These are phyloP conservation scores for Russula sp. DNA, from an alignment of 768 basidiomycete genomes.

Conservation along the genomic window DNA sequence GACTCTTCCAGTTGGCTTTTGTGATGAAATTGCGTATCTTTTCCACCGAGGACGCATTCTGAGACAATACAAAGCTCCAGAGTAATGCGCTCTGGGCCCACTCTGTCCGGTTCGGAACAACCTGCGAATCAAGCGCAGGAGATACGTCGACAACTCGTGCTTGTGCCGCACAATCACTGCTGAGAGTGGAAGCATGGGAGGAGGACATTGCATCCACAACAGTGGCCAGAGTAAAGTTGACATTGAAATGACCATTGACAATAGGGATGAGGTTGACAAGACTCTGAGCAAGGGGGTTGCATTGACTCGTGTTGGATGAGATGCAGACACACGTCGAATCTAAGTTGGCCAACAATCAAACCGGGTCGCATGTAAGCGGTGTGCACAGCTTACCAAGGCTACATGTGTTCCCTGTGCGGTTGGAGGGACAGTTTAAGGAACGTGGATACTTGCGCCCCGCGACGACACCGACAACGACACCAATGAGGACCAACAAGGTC, in stretches of 20 bases:
- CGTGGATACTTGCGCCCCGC: conserved; percentile 29
- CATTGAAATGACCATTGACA: conserved; percentile 42
- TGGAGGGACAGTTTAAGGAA: conserved; percentile 35
- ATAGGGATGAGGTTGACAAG: conserved; percentile 45
- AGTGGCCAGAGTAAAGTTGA: conserved; percentile 39
- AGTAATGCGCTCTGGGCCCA: conserved; percentile 58
- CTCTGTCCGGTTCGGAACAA: conserved; percentile 43
- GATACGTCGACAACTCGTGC: conserved; percentile 51
- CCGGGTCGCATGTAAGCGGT: neutral
- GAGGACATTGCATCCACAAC: conserved; percentile 49
- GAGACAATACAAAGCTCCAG: conserved; percentile 52
- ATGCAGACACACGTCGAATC: conserved; percentile 61
- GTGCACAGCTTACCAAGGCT: conserved; percentile 43
- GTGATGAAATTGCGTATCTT: conserved; percentile 43
- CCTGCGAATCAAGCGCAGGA: conserved; percentile 35
- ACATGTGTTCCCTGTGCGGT: conserved; percentile 46
- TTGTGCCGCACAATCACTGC: conserved; percentile 47
- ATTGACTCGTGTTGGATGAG: conserved; percentile 37
- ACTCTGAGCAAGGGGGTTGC: conserved; percentile 49
- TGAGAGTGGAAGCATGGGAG: conserved; percentile 39
- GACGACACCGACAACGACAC: conserved; percentile 42
- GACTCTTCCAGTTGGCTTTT: conserved; percentile 43
- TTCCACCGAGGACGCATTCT: conserved; percentile 36
- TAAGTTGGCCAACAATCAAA: conserved; percentile 27
- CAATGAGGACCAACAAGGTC: conserved; percentile 34